Percentiles rank a stretch among this genome's conserved stretches.
Conservation (phyloP, 768 basidiomycete species). For the Astraeus odoratus region DNA sequence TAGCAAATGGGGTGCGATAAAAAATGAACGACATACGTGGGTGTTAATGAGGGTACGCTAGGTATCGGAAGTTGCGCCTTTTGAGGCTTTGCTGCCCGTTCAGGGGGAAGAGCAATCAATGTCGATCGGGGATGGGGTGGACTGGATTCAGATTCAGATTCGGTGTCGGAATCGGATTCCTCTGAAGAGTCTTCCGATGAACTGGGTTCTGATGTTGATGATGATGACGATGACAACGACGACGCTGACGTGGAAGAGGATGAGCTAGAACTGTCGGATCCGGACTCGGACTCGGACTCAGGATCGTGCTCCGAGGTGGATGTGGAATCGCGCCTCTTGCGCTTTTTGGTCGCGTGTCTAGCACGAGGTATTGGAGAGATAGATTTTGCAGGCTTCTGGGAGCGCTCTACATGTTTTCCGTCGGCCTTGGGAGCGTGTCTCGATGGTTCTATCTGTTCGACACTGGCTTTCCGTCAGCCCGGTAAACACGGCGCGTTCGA, state of each 20-base stretch:
- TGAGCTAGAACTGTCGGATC: neutral
- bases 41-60: neutral
- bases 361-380: neutral
- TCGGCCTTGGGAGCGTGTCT: neutral
- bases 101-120: too few species aligned
- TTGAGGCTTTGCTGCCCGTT: neutral
- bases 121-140: slow-evolving; percentile 1
- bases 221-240: slow-evolving; percentile 10
- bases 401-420: neutral
- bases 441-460: slow-evolving; percentile 9
- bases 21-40: neutral
- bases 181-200: slow-evolving; percentile 10
- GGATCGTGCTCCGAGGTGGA: slow-evolving; percentile 14
- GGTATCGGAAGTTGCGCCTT: neutral
- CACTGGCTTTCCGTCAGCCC: slow-evolving; percentile 9
- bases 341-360: slow-evolving; percentile 10
- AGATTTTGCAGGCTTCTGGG: neutral
- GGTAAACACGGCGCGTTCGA: too few species aligned
- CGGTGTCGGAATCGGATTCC: slow-evolving; percentile 17
- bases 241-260: slow-evolving; percentile 10
- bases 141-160: slow-evolving; percentile 20
- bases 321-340: slow-evolving; percentile 17
- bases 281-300: slow-evolving; percentile 19
- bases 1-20: neutral
- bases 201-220: slow-evolving; percentile 4